Evolutionary conservation across 1,284 basidiomycete species (phyloP).

Genomic region (Neonothopanus nambi): DNA sequence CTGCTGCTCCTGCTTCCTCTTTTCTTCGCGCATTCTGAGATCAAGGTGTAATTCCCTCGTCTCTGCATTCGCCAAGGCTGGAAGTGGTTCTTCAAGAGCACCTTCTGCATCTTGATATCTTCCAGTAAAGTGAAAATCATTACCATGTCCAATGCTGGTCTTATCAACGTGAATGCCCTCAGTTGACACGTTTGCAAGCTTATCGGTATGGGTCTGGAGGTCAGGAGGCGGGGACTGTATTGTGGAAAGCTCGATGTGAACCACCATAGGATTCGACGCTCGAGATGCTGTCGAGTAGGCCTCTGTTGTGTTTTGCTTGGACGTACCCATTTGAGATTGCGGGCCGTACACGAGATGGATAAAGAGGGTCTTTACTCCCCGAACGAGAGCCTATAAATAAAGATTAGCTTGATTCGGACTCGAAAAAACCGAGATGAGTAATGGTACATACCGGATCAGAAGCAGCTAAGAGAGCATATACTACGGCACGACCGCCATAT

Average conservation of each 20-base stretch:
- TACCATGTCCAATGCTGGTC: not conserved
- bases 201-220: not conserved
- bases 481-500: slow-evolving; percentile 26
- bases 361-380: slow-evolving; percentile 10
- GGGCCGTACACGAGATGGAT: not conserved
- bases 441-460: slow-evolving; percentile 25
- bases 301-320: not conserved
- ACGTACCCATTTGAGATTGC: not conserved
- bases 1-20: not conserved
- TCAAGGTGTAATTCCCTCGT: not conserved
- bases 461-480: slow-evolving; percentile 26
- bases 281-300: not conserved
- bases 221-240: not conserved
- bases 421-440: not conserved
- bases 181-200: not conserved
- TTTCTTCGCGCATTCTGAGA: not conserved
- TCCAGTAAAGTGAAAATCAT: not conserved
- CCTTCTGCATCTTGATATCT: not conserved
- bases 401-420: not conserved
- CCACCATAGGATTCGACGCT: not conserved
- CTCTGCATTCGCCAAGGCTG: not conserved
- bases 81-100: not conserved
- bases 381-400: slow-evolving; percentile 8
- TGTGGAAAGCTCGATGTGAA: slow-evolving; percentile 10
- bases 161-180: not conserved